phyloP scores from a whole-genome alignment of 495 filamentous ascomycete genomes.

The Alectoria sarmentosa region DNA sequence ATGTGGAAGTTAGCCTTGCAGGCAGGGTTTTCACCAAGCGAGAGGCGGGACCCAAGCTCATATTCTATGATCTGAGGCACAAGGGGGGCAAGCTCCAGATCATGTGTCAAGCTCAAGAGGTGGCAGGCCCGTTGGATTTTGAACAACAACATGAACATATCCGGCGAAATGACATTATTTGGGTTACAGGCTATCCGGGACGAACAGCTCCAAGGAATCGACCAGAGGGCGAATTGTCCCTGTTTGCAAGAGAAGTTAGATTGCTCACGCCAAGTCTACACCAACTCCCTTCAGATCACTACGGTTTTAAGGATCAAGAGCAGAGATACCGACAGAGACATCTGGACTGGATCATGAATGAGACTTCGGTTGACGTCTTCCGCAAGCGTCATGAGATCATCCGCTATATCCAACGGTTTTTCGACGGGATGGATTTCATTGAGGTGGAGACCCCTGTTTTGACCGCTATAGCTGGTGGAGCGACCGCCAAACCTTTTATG shows the following conservation, averaged over 20 bases:
- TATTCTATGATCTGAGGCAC: slow-evolving; percentile 87
- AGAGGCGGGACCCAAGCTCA: slow-evolving; percentile 70
- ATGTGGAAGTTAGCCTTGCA: slow-evolving; percentile 64
- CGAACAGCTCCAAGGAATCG: slow-evolving; percentile 84
- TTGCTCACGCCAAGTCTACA: slow-evolving; percentile 89
- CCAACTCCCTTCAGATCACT: slow-evolving; percentile 86
- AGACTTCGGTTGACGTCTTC: slow-evolving; percentile 70
- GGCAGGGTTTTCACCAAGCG: slow-evolving; percentile 89
- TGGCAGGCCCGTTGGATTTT: slow-evolving; percentile 56
- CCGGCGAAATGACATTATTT: slow-evolving; percentile 85
- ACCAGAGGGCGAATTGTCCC: slow-evolving; percentile 80
- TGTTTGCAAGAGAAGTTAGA: slow-evolving; percentile 81
- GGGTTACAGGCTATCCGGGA: slow-evolving; percentile 81
- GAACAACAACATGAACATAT: slow-evolving; percentile 85
- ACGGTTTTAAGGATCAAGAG: slow-evolving; percentile 91
- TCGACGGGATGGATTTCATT: slow-evolving; percentile 76
- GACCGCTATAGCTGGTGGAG: slow-evolving; percentile 91
- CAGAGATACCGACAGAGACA: slow-evolving; percentile 86
- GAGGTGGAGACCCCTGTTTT: slow-evolving; percentile 99
- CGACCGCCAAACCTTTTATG: slow-evolving; percentile 90
- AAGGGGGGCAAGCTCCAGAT: slow-evolving; percentile 84
- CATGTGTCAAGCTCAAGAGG: slow-evolving; percentile 78
- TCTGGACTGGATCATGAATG: slow-evolving; percentile 95
- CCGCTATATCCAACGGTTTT: slow-evolving; percentile 75
- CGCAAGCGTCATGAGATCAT: slow-evolving; percentile 78